These are phyloP conservation scores for Mallotus nudiflorus DNA, from an alignment of 345 rosid species.

Conservation along the genomic window DNA sequence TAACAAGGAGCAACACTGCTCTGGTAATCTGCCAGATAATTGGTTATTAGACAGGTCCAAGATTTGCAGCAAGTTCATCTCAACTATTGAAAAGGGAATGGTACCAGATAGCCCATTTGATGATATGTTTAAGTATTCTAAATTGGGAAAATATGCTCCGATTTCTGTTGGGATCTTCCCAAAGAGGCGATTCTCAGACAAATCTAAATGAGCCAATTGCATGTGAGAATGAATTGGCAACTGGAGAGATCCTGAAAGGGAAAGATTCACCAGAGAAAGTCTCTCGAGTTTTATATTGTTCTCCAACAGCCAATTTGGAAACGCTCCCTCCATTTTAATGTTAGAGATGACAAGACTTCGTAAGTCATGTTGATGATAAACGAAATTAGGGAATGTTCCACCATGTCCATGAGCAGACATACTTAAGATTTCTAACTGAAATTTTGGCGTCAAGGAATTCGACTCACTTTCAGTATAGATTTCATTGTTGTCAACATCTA, in stretches of 20 bases:
- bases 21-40: not conserved
- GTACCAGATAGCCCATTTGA: not conserved
- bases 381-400: not conserved
- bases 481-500: not conserved
- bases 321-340: not conserved
- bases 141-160: not conserved
- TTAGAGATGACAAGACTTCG: not conserved
- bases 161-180: not conserved
- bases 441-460: not conserved
- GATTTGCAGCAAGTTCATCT: not conserved
- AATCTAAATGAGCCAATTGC: not conserved
- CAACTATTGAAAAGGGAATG: not conserved
- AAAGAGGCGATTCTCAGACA: not conserved
- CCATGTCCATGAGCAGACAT: not conserved
- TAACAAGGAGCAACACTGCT: not conserved
- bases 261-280: not conserved
- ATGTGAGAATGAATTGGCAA: not conserved
- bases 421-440: not conserved
- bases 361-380: not conserved
- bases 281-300: not conserved
- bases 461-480: not conserved
- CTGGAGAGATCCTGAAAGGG: not conserved
- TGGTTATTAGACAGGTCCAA: constrained; percentile 3
- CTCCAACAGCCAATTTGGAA: too few relatives aligned
- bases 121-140: not conserved